Evolutionary conservation across 2,329 filamentous ascomycete species (phyloP).

Genomic region (Talaromyces islandicus): DNA sequence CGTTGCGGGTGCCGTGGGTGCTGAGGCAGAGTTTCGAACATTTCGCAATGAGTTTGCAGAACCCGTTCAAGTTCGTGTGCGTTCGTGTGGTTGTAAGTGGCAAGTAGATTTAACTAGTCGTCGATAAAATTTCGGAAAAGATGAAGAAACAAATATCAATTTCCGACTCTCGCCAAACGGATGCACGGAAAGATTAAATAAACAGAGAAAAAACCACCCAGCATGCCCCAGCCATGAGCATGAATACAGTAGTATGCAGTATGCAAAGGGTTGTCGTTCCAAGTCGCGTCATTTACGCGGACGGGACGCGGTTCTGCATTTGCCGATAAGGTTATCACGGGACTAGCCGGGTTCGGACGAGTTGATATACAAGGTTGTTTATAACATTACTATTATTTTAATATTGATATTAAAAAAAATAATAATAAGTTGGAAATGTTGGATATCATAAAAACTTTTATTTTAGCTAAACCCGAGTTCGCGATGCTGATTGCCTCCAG

Average conservation of each 20-base stretch:
- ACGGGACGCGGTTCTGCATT: neutral
- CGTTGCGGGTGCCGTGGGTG: slow-evolving; percentile 1
- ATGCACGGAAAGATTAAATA: neutral
- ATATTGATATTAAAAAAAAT: too few relatives aligned
- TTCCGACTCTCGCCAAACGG: neutral
- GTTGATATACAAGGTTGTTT: neutral
- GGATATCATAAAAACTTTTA: too few relatives aligned
- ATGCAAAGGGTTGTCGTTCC: neutral
- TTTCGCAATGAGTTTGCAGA: neutral
- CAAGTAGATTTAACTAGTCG: too few relatives aligned
- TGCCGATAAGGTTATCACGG: neutral
- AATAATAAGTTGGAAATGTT: too few relatives aligned
- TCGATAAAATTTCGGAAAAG: neutral
- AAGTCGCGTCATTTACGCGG: neutral
- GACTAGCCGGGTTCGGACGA: neutral
- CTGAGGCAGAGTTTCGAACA: slow-evolving; percentile 9
- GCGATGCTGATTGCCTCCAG: too few relatives aligned
- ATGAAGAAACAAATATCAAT: neutral
- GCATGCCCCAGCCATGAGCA: neutral
- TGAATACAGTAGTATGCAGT: neutral
- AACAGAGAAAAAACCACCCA: neutral
- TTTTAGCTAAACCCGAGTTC: too few relatives aligned
- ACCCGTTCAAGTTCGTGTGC: too few relatives aligned
- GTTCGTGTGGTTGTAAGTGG: too few relatives aligned
- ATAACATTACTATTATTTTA: too few relatives aligned